These are phyloP conservation scores for Ceratobasidium sp. DNA, from an alignment of 1,284 basidiomycete genomes.

Conservation along the genomic window DNA sequence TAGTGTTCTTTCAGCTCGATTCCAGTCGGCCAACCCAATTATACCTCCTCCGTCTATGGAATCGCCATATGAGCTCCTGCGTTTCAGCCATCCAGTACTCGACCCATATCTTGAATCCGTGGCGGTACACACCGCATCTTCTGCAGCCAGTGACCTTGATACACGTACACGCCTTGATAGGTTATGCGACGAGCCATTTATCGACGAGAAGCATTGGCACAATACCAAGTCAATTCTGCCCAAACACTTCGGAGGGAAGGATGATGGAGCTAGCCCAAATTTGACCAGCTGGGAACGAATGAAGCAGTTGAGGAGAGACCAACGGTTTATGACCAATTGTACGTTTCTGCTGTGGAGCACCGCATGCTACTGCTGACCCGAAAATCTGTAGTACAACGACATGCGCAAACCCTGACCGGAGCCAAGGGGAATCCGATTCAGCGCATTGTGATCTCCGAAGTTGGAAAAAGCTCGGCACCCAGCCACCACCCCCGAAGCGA, in stretches of 20 bases:
- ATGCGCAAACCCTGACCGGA: constrained; percentile 73
- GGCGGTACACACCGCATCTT: constrained; percentile 54
- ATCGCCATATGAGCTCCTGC: constrained; percentile 58
- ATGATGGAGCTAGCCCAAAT: constrained; percentile 45
- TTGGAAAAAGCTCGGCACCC: constrained; percentile 33
- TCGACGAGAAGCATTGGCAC: constrained; percentile 73
- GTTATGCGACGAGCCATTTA: constrained; percentile 56
- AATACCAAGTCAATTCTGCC: constrained; percentile 67
- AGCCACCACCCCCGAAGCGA: background rate
- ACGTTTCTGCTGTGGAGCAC: background rate
- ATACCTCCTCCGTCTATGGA: background rate
- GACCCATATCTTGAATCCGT: constrained; percentile 63
- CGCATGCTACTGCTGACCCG: background rate
- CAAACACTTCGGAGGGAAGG: constrained; percentile 66
- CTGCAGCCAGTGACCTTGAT: constrained; percentile 48
- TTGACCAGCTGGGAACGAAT: constrained; percentile 58
- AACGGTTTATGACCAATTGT: constrained; percentile 66
- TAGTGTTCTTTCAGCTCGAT: constrained; percentile 50
- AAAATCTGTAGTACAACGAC: constrained; percentile 61
- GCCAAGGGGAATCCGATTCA: constrained; percentile 68
- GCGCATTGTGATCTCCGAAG: constrained; percentile 66
- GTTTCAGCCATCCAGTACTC: constrained; percentile 68
- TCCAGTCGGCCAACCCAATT: background rate
- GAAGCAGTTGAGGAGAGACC: constrained; percentile 62
- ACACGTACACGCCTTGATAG: constrained; percentile 14